phyloP scores from a whole-genome alignment of 2,329 filamentous ascomycete genomes.

The Sclerotinia borealis region DNA sequence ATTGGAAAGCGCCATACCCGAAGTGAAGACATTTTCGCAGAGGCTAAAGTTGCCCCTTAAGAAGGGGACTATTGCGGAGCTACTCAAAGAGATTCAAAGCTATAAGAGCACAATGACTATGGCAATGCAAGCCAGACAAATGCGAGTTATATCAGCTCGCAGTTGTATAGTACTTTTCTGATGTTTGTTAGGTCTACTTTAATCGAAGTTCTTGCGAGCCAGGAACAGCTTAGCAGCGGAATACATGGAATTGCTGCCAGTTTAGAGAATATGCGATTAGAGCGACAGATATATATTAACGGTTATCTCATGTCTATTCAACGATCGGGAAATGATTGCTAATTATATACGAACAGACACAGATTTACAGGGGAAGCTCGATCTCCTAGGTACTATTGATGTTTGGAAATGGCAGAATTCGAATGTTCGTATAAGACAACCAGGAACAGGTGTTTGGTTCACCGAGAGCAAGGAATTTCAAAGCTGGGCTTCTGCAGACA shows the following conservation, averaged over 20 bases:
- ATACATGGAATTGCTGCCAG: neutral
- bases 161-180: neutral
- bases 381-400: slow-evolving; percentile 10
- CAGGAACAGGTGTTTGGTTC: slow-evolving; percentile 21
- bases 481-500: slow-evolving; percentile 7
- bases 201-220: neutral
- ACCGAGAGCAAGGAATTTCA: slow-evolving; percentile 18
- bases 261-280: neutral
- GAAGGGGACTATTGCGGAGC: slow-evolving; percentile 1
- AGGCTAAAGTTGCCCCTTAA: slow-evolving; percentile 19
- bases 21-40: neutral
- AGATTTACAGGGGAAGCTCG: slow-evolving; percentile 8
- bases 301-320: neutral
- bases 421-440: slow-evolving; percentile 15
- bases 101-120: slow-evolving; percentile 19
- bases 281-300: neutral
- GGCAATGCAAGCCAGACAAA: slow-evolving; percentile 15
- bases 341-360: neutral
- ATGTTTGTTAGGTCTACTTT: slow-evolving; percentile 1
- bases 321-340: neutral
- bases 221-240: neutral
- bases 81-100: slow-evolving; percentile 15
- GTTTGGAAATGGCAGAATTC: slow-evolving; percentile 13
- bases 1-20: slow-evolving; percentile 6
- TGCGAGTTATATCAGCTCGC: neutral